Conservation (phyloP, 352 stramenopile genomes). For the Phytophthora hybrid region DNA sequence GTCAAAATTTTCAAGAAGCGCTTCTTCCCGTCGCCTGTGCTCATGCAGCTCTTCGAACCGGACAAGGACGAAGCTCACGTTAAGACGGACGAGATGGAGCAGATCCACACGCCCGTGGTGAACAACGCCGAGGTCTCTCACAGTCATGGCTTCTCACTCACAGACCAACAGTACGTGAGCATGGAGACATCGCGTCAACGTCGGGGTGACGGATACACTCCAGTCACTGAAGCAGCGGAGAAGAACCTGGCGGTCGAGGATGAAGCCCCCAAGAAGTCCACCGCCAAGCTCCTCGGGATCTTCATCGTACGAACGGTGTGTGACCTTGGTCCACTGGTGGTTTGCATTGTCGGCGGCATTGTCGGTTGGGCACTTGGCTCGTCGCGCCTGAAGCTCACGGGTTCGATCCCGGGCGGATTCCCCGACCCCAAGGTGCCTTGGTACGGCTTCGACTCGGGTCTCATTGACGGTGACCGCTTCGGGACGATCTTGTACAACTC, state of each 20-base stretch:
- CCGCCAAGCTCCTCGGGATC: constrained; percentile 28
- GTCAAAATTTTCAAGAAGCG: constrained; percentile 55
- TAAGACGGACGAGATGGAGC: constrained; percentile 4
- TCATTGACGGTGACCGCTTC: constrained; percentile 57
- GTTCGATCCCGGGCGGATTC: constrained; percentile 72
- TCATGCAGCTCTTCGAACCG: constrained; percentile 46
- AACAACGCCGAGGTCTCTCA: constrained; percentile 23
- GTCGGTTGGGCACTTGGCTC: constrained; percentile 54
- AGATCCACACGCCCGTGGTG: neutral
- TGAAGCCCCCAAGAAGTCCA: constrained; percentile 9
- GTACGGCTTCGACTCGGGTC: constrained; percentile 59
- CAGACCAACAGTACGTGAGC: constrained; percentile 57
- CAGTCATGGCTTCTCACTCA: constrained; percentile 52
- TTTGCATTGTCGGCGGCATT: constrained; percentile 75
- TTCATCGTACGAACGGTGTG: constrained; percentile 57
- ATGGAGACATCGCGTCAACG: constrained; percentile 39
- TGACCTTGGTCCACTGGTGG: constrained; percentile 73
- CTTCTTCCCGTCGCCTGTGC: constrained; percentile 43
- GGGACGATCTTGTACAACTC: constrained; percentile 62
- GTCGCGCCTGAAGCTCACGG: constrained; percentile 75
- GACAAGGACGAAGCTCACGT: constrained; percentile 17
- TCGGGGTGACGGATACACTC: constrained; percentile 8
- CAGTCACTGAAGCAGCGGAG: constrained; percentile 11
- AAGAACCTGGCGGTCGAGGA: constrained; percentile 1
- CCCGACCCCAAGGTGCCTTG: constrained; percentile 53